Evolutionary conservation across 352 stramenopile species (phyloP).

Genomic region (Labyrinthula sp.): DNA sequence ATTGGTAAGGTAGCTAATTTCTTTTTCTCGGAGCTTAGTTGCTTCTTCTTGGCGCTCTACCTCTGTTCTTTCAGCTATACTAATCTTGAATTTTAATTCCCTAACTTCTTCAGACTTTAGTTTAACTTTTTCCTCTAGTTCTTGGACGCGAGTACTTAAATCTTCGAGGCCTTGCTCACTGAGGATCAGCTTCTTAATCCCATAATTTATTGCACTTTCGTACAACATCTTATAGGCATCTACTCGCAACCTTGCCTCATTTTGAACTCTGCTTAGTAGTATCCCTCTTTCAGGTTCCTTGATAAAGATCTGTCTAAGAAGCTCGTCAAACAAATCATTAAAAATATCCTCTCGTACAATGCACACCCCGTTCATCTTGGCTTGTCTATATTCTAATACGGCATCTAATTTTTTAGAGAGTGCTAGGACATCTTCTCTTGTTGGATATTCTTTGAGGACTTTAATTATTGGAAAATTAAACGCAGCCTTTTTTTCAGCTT

Average conservation of each 20-base stretch:
- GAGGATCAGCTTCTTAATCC: slow-evolving; percentile 71
- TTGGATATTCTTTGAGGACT: no score
- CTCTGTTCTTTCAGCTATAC: slow-evolving; percentile 69
- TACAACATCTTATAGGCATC: slow-evolving; percentile 83
- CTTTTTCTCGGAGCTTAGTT: slow-evolving; percentile 74
- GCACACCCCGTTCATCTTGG: slow-evolving; percentile 68
- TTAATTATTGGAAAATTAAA: no score
- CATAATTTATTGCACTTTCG: slow-evolving; percentile 69
- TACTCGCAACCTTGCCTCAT: slow-evolving; percentile 73
- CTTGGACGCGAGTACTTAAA: slow-evolving; percentile 40
- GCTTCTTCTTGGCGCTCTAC: slow-evolving; percentile 58
- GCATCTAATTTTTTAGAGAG: slow-evolving; percentile 56
- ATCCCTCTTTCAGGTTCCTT: slow-evolving; percentile 68
- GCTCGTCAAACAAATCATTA: slow-evolving; percentile 63
- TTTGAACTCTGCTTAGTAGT: slow-evolving; percentile 61
- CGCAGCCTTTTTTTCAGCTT: no score
- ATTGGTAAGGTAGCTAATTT: slow-evolving; percentile 80
- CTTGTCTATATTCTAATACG: slow-evolving; percentile 61
- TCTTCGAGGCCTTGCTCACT: slow-evolving; percentile 69
- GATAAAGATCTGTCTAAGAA: slow-evolving; percentile 70
- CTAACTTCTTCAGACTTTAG: slow-evolving; percentile 49
- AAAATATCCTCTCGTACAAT: slow-evolving; percentile 75
- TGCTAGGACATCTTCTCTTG: slow-evolving; percentile 67
- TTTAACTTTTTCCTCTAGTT: slow-evolving; percentile 31
- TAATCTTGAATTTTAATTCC: slow-evolving; percentile 63